Conservation (phyloP, 495 filamentous ascomycete genomes). For the Penicillium subrubescens region DNA sequence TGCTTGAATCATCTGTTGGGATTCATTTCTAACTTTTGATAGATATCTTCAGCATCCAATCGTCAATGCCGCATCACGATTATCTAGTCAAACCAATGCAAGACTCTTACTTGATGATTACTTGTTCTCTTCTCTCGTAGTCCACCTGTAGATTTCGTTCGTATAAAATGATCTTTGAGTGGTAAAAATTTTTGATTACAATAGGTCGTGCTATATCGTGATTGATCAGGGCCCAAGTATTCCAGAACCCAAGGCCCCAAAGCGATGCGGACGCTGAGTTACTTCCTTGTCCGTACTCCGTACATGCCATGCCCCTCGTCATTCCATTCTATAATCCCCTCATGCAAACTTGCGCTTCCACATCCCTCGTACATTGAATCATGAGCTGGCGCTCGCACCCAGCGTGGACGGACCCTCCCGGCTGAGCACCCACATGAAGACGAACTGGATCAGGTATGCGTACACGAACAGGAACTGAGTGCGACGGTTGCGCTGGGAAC, state of each 20-base stretch:
- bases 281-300: background rate
- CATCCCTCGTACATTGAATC: constrained; percentile 6
- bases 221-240: constrained; percentile 9
- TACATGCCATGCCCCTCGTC: constrained; percentile 11
- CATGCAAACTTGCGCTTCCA: constrained; percentile 7
- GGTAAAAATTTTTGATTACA: constrained; percentile 35
- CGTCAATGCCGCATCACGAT: background rate
- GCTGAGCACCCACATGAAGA: constrained; percentile 93
- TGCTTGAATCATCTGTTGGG: constrained; percentile 21
- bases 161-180: background rate
- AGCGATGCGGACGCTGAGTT: constrained; percentile 2
- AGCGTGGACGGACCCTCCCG: constrained; percentile 47
- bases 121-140: background rate
- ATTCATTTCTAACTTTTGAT: constrained; percentile 32
- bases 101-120: background rate
- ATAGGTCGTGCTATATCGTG: constrained; percentile 38
- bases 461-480: constrained; percentile 97
- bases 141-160: background rate
- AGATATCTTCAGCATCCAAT: constrained; percentile 3
- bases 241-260: background rate
- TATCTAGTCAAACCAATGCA: constrained; percentile 5
- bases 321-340: constrained; percentile 33
- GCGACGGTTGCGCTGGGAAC: constrained; percentile 82
- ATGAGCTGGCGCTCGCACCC: constrained; percentile 31
- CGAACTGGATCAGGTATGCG: constrained; percentile 87